These are phyloP conservation scores for Yamadazyma laniorum DNA, from an alignment of 805 yeast genomes.

Conservation along the genomic window DNA sequence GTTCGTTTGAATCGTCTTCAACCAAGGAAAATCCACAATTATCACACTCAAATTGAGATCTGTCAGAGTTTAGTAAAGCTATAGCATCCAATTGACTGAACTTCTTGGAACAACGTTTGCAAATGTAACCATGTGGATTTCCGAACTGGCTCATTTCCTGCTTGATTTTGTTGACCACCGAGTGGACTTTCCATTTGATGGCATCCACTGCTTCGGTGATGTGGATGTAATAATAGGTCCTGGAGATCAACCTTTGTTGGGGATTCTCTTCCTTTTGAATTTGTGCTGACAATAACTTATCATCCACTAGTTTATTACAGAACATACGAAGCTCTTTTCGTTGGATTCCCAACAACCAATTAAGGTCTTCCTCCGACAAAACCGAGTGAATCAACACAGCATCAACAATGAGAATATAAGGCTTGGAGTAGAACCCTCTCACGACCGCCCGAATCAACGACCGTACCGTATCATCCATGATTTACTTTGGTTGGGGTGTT, in stretches of 20 bases:
- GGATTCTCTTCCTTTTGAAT: conserved; percentile 56
- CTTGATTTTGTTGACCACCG: conserved; percentile 72
- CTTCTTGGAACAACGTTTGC: conserved; percentile 80
- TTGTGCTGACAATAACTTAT: conserved; percentile 69
- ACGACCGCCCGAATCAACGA: conserved; percentile 72
- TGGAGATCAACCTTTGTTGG: conserved; percentile 63
- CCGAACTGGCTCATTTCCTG: conserved; percentile 81
- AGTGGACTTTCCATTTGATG: conserved; percentile 93
- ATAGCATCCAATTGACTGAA: conserved; percentile 87
- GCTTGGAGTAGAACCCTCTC: conserved; percentile 82
- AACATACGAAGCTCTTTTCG: conserved; percentile 82
- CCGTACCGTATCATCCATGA: conserved; percentile 45
- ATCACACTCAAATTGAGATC: conserved; percentile 78
- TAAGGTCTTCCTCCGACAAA: conserved; percentile 86
- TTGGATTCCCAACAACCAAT: conserved; percentile 76
- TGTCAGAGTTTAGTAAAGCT: conserved; percentile 74
- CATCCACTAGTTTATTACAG: conserved; percentile 80
- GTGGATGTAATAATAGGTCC: conserved; percentile 85
- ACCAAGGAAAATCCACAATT: conserved; percentile 73
- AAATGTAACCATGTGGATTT: conserved; percentile 91
- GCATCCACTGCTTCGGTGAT: conserved; percentile 93
- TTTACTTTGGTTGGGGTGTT: not conserved
- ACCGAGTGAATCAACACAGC: conserved; percentile 87
- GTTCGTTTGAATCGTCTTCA: conserved; percentile 86
- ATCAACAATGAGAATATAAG: conserved; percentile 81